Base-by-base conservation (phyloP, 495 filamentous ascomycete genomes). In the Podospora anserina region DNA sequence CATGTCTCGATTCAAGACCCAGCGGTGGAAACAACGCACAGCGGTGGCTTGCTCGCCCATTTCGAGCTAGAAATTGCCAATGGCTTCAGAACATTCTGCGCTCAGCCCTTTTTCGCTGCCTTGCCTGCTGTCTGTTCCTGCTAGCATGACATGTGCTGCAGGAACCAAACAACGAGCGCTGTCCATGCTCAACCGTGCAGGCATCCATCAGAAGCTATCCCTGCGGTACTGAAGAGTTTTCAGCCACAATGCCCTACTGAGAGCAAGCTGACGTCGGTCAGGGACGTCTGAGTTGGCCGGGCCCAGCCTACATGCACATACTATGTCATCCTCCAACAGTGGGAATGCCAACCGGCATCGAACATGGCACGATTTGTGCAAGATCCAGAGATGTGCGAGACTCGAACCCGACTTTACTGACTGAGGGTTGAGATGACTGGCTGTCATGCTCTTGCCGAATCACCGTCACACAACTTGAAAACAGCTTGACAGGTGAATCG, bases 301-400 rank as follows among this genome's bases (percentile, higher is more conserved):
- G 15, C 39, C 7, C 6, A 49, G 23, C 39, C 7, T 49, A 49
- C 2, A 16, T 49, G 7, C 15, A 49, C 13, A 11, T 2, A 58
- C 23, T 58, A 58, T 58, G 13, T 58, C 55, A 58, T 58, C 13
- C 6, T 19, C 55, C 55, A 23, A 13, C 39, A 16, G 39, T 49
- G 39, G 9, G 39, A 49, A 16, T 3, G 15, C 39, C 13, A 3
- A 49, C 39, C 39, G 2, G 9, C 39, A 49, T 13, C 15, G 2
- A 49, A 49, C 39, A 2, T 49, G 39, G 55, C 55, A 26, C 20
- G 18, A 58, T 58, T 20, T 58, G 55, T 18, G 23, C 6, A 18
- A 23, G 55, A 58, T 58, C 55, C n/a, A 58, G 23, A 58, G n/a
- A 58, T 58, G 55, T 58, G 55, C 18, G 55, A 58, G 3, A 58